Evolutionary conservation across 495 filamentous ascomycete species (phyloP).

Genomic region (Ramalina intermedia): DNA sequence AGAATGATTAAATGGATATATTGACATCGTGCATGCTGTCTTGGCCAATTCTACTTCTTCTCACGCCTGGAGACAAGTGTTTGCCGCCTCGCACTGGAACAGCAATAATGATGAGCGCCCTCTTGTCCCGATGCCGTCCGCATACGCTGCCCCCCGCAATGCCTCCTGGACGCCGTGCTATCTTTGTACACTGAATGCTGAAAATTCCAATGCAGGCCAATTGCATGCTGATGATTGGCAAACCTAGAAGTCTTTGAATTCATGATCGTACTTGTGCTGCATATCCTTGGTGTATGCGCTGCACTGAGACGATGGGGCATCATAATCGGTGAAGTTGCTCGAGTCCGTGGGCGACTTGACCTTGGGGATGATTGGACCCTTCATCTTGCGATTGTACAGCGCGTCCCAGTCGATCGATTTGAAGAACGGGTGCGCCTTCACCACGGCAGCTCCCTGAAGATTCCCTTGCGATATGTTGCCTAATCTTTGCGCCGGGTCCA

Average conservation of each 20-base stretch:
- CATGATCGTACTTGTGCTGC: constrained; percentile 56
- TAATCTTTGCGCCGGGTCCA: constrained; percentile 71
- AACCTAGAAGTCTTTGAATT: constrained; percentile 63
- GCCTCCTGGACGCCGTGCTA: constrained; percentile 1
- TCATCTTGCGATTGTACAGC: constrained; percentile 50
- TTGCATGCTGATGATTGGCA: neutral
- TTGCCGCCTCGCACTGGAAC: too few species aligned
- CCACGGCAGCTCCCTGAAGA: constrained; percentile 55
- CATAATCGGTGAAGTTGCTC: constrained; percentile 84
- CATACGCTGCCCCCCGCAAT: neutral
- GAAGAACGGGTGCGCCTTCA: constrained; percentile 86
- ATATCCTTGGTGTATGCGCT: constrained; percentile 59
- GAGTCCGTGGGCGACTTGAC: constrained; percentile 70
- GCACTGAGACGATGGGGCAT: constrained; percentile 39
- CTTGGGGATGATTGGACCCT: constrained; percentile 77
- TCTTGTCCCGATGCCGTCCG: too few species aligned
- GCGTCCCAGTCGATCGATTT: constrained; percentile 71
- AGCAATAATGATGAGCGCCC: too few species aligned
- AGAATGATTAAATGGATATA: too few species aligned
- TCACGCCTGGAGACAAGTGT: too few species aligned
- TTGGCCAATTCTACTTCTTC: too few species aligned
- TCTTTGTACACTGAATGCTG: constrained; percentile 1
- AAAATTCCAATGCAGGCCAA: neutral
- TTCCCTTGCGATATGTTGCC: constrained; percentile 54
- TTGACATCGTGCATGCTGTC: too few species aligned